Evolutionary conservation across 2,329 filamentous ascomycete species (phyloP), one percentile per base, ranked within the genome.

Genomic region (Emmonsiellopsis sp.): DNA sequence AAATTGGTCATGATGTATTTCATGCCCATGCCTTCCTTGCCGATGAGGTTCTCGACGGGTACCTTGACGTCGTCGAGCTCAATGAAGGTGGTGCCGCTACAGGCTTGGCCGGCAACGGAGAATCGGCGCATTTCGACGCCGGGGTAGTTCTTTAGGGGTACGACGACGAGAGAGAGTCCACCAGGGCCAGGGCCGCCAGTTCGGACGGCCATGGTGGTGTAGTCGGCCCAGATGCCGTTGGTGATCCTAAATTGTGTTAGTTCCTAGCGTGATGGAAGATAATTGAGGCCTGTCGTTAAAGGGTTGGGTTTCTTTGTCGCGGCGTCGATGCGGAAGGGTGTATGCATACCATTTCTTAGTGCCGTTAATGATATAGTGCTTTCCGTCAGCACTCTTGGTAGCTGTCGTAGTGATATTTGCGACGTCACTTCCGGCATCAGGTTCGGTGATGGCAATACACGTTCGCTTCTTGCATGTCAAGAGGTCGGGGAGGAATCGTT

Each of bases 401-500:
- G 86, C 86, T 0, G 81, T 86, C 0, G 86, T 88, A 3, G 77
- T 76, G 58, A 89, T 86, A 61, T 84, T 85, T 6, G 85, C 84
- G 1, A 90, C 87, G 63, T 90, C 86, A 51, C 79, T 83, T 0
- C 87, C 86, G 0, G 85, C 85, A 51, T 81, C 82, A 0, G 87
- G 87, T 64, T 91, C 87, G 0, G 87, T 91, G 61, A 91, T 88
- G 8, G 86, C 87, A 59, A 91, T 88, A 62, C 86, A 90, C 11
- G 76, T 76, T 42, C 86, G 74, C 69, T 83, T 87, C 63, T 76
- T 77, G 6, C 84, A 84, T 0, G 77, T 78, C 10, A 90, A 72
- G 0, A 89, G 73, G 49, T 86, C 84, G 0, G 86, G 85, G 6
- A 90, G 71, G 58, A 85, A 83, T 8, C 77, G 74, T 58, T 84